Evolutionary conservation across 1,139 yeast species (phyloP), one percentile per base, ranked within the genome.

Genomic region (Sugiyamaella neomexicana): DNA sequence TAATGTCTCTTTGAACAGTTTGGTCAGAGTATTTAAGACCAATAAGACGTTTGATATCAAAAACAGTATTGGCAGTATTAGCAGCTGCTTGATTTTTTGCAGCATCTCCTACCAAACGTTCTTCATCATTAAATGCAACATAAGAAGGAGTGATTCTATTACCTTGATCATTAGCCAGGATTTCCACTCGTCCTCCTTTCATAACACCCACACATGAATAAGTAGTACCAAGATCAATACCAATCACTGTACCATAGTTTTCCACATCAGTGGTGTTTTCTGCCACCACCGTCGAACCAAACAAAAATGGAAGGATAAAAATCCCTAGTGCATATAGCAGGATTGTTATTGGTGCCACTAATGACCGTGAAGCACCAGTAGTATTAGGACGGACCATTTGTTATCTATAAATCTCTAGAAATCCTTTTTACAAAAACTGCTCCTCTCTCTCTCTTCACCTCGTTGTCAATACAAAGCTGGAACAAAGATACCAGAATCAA

Each of bases 151-250:
- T 89, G 66, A 89, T 89, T 78, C 97, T 85, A 77, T 88, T 88
- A 77, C 97, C 97, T 78, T 89, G 97, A 72, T 89, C 97, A 71
- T 89, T 89, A 65, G 97, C 96, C 67, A 89, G 77, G 65, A 89
- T 89, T 75, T 89, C 97, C 56, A 90, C 96, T 68, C 89, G 85
- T 62, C 96, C 97, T 59, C 85, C 81, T 73, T 86, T 86, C 95
- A 89, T 88, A 47, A 88, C 96, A 69, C 95, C 96, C 50, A 89
- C 97, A 82, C 96, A 89, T 7, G 96, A 89, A 75, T 89, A 89
- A 47, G 97, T 89, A 50, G 89, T 83, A 67, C 97, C 97, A 72
- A 90, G 81, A 78, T 86, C 95, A 62, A 86, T 86, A 72, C 95
- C 95, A 66, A 86, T 86, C 43, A 83, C 69, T 46, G 88, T 83